Conservation (phyloP, 495 filamentous ascomycete genomes). For the Daldinia bambusicola region DNA sequence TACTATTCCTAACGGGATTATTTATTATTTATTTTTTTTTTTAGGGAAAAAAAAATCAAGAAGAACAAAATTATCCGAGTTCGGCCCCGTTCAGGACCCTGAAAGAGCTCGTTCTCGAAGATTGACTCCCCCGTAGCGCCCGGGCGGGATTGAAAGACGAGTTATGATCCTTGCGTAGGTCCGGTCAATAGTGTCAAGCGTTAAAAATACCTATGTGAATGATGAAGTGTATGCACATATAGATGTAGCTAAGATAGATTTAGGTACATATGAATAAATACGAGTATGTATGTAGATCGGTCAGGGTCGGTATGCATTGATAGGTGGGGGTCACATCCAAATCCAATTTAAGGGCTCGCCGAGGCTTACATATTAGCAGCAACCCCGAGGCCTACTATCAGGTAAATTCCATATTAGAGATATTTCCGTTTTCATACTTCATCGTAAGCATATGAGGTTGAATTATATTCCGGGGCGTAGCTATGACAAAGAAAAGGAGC, state of each 20-base stretch:
- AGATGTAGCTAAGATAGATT: background rate
- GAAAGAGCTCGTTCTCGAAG: conserved; percentile 30
- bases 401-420: background rate
- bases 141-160: conserved; percentile 23
- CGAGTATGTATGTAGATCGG: background rate
- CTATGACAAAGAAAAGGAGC: conserved; percentile 1
- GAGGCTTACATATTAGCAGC: conserved; percentile 2
- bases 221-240: background rate
- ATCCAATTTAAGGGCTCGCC: background rate
- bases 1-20: background rate
- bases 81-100: conserved; percentile 24
- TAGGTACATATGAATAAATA: too few species aligned
- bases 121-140: conserved; percentile 24
- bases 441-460: background rate
- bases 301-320: background rate
- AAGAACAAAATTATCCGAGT: background rate
- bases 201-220: conserved; percentile 17
- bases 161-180: conserved; percentile 26
- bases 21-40: too few species aligned
- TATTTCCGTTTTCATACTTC: background rate
- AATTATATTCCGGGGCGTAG: background rate
- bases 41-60: background rate
- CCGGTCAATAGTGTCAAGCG: conserved; percentile 39
- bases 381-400: background rate
- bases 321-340: background rate